Base-by-base conservation (phyloP, 192 early-diverging fungal genomes). In the Dissophora globulifera region DNA sequence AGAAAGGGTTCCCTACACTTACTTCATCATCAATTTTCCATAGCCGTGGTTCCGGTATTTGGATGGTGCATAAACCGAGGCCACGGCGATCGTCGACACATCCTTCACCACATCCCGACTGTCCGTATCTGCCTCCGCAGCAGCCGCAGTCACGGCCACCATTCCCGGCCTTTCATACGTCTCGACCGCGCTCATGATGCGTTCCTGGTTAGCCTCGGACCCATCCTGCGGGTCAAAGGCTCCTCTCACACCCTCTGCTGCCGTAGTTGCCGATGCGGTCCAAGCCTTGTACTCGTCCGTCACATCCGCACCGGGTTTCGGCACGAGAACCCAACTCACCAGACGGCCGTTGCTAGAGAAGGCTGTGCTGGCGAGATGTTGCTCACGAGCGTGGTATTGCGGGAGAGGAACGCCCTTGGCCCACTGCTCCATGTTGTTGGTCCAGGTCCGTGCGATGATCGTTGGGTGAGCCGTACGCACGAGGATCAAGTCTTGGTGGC, bases 371-470 rank as follows among this genome's bases (percentile, higher is more conserved):
- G 61, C 61, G 27, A 74, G 61, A 19, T 58, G 47, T 17, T 40
- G 5, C 40, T 74, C 69, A 38, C 69, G 69, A 3, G 45, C 69
- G 30, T 64, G 55, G 45, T 74, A 74, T 13, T 43, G 40, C 1
- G 32, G 15, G 2, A 52, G 17, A 4, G 60, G 54, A 29, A 74
- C 69, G n/a, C 69, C 55, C n/a, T 74, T 74, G 22, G 69, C 69
- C 69, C 69, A 74, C 23, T 74, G 60, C 4, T 74, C 61, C 69
- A 62, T 63, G 33, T 74, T 74, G 45, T 74, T 74, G 20, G 69
- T 64, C 69, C 69, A 74, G 22, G 69, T 74, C 49, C 30, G 35
- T 33, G 57, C 46, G 22, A 74, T 53, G 38, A 74, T 41, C n/a
- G 57, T 56, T 0, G 60, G 55, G 10, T 50, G n/a, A 13, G 40